phyloP scores from a whole-genome alignment of 305 asterid genomes.

The Andrographis paniculata region DNA sequence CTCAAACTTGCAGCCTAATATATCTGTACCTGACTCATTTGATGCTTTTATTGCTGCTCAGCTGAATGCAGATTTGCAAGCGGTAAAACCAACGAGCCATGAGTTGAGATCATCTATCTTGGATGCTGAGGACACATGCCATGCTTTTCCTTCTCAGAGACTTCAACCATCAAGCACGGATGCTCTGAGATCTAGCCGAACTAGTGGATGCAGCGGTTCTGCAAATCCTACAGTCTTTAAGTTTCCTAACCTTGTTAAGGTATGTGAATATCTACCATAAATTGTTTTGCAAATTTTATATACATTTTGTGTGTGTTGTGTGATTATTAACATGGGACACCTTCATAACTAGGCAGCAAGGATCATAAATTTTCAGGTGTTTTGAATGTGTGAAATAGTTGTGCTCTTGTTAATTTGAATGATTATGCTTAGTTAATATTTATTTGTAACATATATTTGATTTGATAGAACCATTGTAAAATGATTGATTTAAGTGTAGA shows the following conservation, averaged over 20 bases:
- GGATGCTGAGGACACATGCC: slow-evolving; percentile 92
- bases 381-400: no score
- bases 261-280: slow-evolving; percentile 19
- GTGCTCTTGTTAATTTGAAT: no score
- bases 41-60: slow-evolving; percentile 35
- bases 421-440: no score
- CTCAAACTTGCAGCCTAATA: slow-evolving; percentile 26
- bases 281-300: background rate
- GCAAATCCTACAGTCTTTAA: slow-evolving; percentile 25
- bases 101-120: slow-evolving; percentile 54
- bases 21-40: slow-evolving; percentile 28
- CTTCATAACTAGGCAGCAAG: no score
- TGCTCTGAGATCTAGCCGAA: slow-evolving; percentile 18
- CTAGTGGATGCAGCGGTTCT: slow-evolving; percentile 19
- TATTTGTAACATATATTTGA: no score
- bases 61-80: slow-evolving; percentile 24
- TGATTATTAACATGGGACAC: no score
- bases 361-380: no score
- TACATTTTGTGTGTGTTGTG: background rate
- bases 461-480: no score
- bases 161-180: slow-evolving; percentile 28
- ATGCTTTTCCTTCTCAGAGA: slow-evolving; percentile 55
- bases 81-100: slow-evolving; percentile 25
- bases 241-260: slow-evolving; percentile 33
- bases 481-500: no score